Evolutionary conservation across 2,329 filamentous ascomycete genomes (phyloP), one percentile per base, ranked within the genome.

Genomic region (Mycosphaerelloides madeirae): DNA sequence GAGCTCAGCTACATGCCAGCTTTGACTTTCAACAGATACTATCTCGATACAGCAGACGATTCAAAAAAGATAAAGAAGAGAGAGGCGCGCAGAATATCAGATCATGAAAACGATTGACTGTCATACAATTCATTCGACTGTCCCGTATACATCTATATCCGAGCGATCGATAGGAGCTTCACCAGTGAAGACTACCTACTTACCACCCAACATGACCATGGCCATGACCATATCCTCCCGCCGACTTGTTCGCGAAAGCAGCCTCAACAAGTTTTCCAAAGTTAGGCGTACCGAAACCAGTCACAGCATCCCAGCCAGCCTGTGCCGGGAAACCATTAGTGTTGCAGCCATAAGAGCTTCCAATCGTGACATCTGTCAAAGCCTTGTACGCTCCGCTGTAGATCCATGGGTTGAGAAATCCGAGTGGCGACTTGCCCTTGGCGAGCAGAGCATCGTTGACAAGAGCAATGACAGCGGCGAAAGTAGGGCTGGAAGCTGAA

Each of bases 391-490:
- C 73, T 36, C 61, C 59, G 6, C 64, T 65, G 57, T 81, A 82
- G 3, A 81, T 54, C 75, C 76, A 80, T 0, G 78, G 78, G 53
- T 82, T 81, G 35, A 82, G 47, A 65, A 78, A 81, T 0, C 79
- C 79, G 35, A 81, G 63, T 0, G 68, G 58, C 0, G 72, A 60
- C 58, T 76, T 72, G 4, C 75, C 74, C 3, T 62, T 64, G 0
- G 70, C 65, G 22, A 83, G 59, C 22, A 79, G 67, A 1, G 76
- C 79, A 55, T 84, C 80, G 53, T 85, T 85, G 46, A 85, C 66
- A 6, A 85, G 69, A 1, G 76, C 68, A 34, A 85, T 68, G 38
- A 85, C 68, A 8, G 70, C 76, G 1, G 77, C 75, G 28, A 80
- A 77, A 0, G 78, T 67, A 0, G 83, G 83, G 1, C 76, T 65